Evolutionary conservation across 2,329 filamentous ascomycete genomes (phyloP).

Genomic region (Stenocarpella maydis): DNA sequence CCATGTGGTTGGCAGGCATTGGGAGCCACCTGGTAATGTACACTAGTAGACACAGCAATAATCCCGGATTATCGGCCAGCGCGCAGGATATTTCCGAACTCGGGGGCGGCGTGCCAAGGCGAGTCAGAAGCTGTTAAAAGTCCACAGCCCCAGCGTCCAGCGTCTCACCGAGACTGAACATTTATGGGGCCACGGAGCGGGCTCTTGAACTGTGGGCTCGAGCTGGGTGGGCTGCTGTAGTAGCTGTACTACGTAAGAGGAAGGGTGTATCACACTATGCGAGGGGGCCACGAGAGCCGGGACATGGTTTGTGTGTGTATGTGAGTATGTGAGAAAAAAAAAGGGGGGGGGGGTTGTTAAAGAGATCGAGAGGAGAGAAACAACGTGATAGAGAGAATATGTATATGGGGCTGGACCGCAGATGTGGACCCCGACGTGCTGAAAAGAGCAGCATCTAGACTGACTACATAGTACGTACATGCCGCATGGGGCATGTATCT

Average conservation of each 20-base stretch:
- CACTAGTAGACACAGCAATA: too few relatives aligned
- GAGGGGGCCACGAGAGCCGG: too few relatives aligned
- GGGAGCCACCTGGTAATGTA: slow-evolving; percentile 20
- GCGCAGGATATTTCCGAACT: slow-evolving; percentile 21
- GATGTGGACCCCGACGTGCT: slow-evolving; percentile 1
- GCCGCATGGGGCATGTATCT: too few relatives aligned
- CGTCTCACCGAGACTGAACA: slow-evolving; percentile 14
- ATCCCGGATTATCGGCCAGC: slow-evolving; percentile 21
- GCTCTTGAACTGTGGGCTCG: slow-evolving; percentile 24
- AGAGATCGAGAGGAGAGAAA: not conserved
- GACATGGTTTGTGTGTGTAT: too few relatives aligned
- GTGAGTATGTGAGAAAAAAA: too few relatives aligned
- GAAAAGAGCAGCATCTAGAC: not conserved
- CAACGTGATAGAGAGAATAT: not conserved
- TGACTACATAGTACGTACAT: not conserved
- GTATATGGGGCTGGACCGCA: slow-evolving; percentile 11
- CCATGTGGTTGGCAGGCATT: slow-evolving; percentile 27
- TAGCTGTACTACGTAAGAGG: too few relatives aligned
- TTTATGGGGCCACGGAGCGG: slow-evolving; percentile 23
- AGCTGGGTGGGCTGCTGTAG: too few relatives aligned
- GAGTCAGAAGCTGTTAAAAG: slow-evolving; percentile 22
- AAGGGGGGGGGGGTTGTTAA: too few relatives aligned
- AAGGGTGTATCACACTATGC: too few relatives aligned
- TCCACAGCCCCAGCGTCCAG: slow-evolving; percentile 24
- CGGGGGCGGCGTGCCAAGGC: slow-evolving; percentile 20